A percentile compares a stretch with the other conserved stretches of the same genome.
phyloP scores from a whole-genome alignment of 2,329 filamentous ascomycete genomes.

The Colletotrichum scovillei region DNA sequence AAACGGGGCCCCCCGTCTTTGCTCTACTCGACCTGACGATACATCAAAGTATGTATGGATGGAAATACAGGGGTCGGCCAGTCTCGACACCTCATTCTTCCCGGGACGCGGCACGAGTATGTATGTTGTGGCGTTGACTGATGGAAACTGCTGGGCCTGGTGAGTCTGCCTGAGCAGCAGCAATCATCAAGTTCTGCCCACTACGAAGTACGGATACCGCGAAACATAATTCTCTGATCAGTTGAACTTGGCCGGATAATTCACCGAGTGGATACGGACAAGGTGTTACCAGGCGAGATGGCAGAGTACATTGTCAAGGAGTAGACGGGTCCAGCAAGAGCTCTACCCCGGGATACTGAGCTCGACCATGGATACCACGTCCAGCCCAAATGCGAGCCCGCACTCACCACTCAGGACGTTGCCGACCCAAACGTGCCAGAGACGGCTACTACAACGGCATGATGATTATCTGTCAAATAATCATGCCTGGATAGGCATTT shows the following conservation, averaged over 20 bases:
- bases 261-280: slow-evolving; percentile 22
- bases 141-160: not conserved
- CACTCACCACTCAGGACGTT: slow-evolving; percentile 3
- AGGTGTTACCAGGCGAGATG: slow-evolving; percentile 30
- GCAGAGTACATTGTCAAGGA: slow-evolving; percentile 26
- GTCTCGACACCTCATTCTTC: slow-evolving; percentile 25
- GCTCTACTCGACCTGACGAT: slow-evolving; percentile 7
- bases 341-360: slow-evolving; percentile 32
- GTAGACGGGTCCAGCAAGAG: slow-evolving; percentile 13
- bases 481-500: not conserved
- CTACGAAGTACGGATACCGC: not conserved
- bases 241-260: slow-evolving; percentile 18
- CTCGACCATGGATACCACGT: slow-evolving; percentile 23
- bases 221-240: not conserved
- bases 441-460: not conserved
- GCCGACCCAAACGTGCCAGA: not conserved
- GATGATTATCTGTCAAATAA: not conserved
- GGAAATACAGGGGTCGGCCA: not conserved
- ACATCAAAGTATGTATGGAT: not conserved
- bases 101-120: slow-evolving; percentile 25
- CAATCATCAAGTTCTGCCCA: not conserved
- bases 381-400: slow-evolving; percentile 18
- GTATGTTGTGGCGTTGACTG: slow-evolving; percentile 28
- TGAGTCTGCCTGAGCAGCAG: slow-evolving; percentile 13
- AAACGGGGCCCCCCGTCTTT: slow-evolving; percentile 2